Conservation (phyloP, 257 asterid species). For the Solanum piurae region DNA sequence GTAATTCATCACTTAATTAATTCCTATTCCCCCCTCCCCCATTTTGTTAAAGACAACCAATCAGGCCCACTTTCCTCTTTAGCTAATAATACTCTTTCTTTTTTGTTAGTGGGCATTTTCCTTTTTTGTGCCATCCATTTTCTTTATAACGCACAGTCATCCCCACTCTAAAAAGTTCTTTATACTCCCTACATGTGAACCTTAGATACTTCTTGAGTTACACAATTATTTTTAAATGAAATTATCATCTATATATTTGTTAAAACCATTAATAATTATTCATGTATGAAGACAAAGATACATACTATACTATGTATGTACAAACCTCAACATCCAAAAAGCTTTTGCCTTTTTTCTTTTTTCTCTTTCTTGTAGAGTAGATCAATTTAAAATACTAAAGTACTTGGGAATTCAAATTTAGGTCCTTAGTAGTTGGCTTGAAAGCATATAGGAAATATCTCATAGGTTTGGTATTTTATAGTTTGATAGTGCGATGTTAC, state of each 20-base stretch:
- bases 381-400: not conserved
- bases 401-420: not conserved
- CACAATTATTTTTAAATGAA: not conserved
- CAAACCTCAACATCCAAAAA: not conserved
- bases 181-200: not conserved
- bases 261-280: not conserved
- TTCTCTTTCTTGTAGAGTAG: not conserved
- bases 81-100: conserved; percentile 7
- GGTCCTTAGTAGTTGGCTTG: not conserved
- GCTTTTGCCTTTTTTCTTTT: not conserved
- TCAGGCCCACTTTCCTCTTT: conserved; percentile 26
- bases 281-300: not conserved
- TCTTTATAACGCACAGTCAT: conserved; percentile 7
- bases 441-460: not conserved
- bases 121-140: conserved; percentile 22
- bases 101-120: conserved; percentile 71
- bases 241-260: not conserved
- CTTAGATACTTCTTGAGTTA: not conserved
- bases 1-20: conserved; percentile 15
- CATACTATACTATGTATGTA: not conserved
- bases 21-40: not conserved
- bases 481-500: not conserved
- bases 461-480: not conserved
- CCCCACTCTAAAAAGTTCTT: conserved; percentile 29
- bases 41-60: conserved; percentile 32